Evolutionary conservation across 108 stramenopile genomes (phyloP).

Genomic region (Nitzschia palea): DNA sequence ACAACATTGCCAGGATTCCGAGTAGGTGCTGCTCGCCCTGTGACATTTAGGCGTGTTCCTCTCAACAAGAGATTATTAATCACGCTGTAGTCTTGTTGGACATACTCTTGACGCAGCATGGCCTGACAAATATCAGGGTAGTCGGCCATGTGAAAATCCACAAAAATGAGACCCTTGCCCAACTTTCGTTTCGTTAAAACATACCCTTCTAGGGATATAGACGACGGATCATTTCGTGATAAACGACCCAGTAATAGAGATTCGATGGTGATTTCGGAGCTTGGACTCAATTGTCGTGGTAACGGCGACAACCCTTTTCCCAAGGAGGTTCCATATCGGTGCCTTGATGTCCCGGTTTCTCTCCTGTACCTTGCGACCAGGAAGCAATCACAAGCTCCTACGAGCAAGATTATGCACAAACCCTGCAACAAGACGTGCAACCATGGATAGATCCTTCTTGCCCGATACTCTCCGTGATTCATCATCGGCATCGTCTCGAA

Average conservation of each 20-base stretch:
- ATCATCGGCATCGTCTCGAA: too few species aligned
- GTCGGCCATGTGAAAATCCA: slow-evolving; percentile 27
- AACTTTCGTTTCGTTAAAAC: slow-evolving; percentile 34
- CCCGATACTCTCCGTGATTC: too few species aligned
- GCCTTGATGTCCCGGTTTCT: too few species aligned
- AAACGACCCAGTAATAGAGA: slow-evolving; percentile 3
- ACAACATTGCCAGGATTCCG: slow-evolving; percentile 51
- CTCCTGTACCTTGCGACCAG: too few species aligned
- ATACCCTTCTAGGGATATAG: slow-evolving; percentile 20
- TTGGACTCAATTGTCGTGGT: too few species aligned
- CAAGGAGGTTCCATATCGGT: too few species aligned
- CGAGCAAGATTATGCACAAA: too few species aligned
- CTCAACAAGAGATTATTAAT: slow-evolving; percentile 13
- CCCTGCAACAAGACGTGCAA: too few species aligned
- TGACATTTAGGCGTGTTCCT: slow-evolving; percentile 8
- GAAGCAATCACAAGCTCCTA: too few species aligned
- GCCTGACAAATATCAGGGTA: slow-evolving; percentile 25
- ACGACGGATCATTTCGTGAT: slow-evolving; percentile 17
- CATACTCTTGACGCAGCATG: slow-evolving; percentile 23
- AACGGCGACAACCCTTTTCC: too few species aligned
- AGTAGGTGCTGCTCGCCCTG: slow-evolving; percentile 35
- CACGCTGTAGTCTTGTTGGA: background rate
- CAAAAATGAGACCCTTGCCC: slow-evolving; percentile 33
- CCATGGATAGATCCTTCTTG: too few species aligned
- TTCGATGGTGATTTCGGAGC: too few species aligned